phyloP scores from a whole-genome alignment of 1,139 yeast genomes.

The Hansenula lynferdii region DNA sequence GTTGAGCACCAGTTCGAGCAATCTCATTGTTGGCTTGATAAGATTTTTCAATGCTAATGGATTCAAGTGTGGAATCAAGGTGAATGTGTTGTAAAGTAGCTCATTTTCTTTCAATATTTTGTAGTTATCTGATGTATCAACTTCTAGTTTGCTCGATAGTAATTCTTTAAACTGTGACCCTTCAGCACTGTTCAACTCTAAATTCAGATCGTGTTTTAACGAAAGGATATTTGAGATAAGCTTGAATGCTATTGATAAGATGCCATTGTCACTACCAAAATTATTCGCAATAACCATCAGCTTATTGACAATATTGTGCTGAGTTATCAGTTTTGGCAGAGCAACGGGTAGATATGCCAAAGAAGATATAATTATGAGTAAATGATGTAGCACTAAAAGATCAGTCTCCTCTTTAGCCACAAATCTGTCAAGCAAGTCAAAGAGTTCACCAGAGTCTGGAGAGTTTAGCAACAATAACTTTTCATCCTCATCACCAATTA shows the following conservation, averaged over 20 bases:
- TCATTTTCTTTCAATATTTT: slow-evolving; percentile 1
- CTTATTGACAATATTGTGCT: slow-evolving; percentile 11
- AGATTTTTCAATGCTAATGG: slow-evolving; percentile 12
- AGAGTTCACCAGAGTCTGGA: slow-evolving; percentile 8
- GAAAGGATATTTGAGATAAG: slow-evolving; percentile 22
- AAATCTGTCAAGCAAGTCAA: slow-evolving; percentile 4
- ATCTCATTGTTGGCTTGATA: slow-evolving; percentile 19
- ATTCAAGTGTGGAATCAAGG: slow-evolving; percentile 25
- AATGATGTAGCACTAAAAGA: slow-evolving; percentile 9
- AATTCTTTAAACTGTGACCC: slow-evolving; percentile 10
- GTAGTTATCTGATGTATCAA: not conserved
- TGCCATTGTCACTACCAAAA: slow-evolving; percentile 16
- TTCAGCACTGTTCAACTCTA: slow-evolving; percentile 10
- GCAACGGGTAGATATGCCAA: slow-evolving; percentile 23
- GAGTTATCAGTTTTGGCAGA: slow-evolving; percentile 15
- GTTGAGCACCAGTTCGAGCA: slow-evolving; percentile 16
- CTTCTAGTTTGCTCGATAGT: slow-evolving; percentile 5
- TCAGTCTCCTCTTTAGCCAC: slow-evolving; percentile 1
- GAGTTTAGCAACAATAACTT: slow-evolving; percentile 10
- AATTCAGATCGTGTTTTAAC: slow-evolving; percentile 11
- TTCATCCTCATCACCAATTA: slow-evolving; percentile 23
- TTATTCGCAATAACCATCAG: slow-evolving; percentile 21
- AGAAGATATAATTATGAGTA: slow-evolving; percentile 25
- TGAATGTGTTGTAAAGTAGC: slow-evolving; percentile 19
- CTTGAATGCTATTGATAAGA: slow-evolving; percentile 22